phyloP scores from a whole-genome alignment of 108 stramenopile genomes.

The Skeletonema tropicum region DNA sequence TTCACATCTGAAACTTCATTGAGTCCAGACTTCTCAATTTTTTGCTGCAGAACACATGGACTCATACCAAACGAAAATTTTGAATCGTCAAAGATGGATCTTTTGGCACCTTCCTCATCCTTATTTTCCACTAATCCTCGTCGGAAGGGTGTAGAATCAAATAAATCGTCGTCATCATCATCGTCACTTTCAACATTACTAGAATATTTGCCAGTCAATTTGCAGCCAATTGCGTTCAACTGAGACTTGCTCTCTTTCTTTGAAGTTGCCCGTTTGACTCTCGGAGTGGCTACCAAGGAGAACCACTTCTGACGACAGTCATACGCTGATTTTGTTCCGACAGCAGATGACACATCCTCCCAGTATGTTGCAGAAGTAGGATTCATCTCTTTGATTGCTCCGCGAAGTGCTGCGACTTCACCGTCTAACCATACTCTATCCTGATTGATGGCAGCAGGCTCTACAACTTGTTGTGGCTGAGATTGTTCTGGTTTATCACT shows the following conservation, averaged over 20 bases:
- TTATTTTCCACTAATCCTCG: not conserved
- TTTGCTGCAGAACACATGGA: conserved; percentile 3
- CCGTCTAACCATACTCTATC: not conserved
- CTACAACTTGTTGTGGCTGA: not conserved
- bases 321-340: conserved; percentile 36
- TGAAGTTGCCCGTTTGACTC: conserved; percentile 12
- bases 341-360: conserved; percentile 50
- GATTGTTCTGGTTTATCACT: not conserved
- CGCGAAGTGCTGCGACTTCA: conserved; percentile 5
- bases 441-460: not conserved
- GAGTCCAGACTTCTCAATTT: not conserved
- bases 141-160: conserved; percentile 9
- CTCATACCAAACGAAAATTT: conserved; percentile 6
- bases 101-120: not conserved
- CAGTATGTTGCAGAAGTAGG: conserved; percentile 62
- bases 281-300: conserved; percentile 56
- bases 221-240: not conserved
- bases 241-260: not conserved
- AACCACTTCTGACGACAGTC: conserved; percentile 66
- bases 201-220: not conserved
- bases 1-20: conserved; percentile 1
- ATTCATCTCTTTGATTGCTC: conserved; percentile 48
- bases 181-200: not conserved
- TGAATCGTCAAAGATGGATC: not conserved
- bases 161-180: conserved; percentile 6